Percentiles rank a stretch among this genome's conserved stretches.
Conservation (phyloP, 805 yeast species). For the Huiozyma sinensis region DNA sequence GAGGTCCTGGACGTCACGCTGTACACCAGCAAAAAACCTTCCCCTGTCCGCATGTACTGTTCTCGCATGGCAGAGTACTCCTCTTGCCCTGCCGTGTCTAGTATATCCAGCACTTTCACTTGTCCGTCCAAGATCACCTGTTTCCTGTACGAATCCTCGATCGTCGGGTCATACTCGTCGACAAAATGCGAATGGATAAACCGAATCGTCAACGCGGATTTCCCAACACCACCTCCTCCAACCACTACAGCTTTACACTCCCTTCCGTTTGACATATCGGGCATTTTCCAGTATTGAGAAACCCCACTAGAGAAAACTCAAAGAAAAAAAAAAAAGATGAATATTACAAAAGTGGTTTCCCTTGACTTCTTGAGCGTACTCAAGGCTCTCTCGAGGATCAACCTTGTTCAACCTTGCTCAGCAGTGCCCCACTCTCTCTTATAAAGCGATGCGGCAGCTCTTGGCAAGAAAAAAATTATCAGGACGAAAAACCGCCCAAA, state of each 20-base stretch:
- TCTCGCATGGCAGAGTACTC: conserved; percentile 91
- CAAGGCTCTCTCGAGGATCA: too few species aligned
- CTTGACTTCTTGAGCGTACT: too few species aligned
- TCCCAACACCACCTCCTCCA: conserved; percentile 99
- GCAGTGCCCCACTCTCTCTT: too few species aligned
- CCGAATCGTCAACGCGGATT: conserved; percentile 91
- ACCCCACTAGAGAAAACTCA: too few species aligned
- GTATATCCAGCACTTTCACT: conserved; percentile 69
- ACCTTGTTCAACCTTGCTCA: too few species aligned
- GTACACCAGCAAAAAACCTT: conserved; percentile 84
- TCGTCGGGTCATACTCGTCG: conserved; percentile 97
- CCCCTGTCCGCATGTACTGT: conserved; percentile 93
- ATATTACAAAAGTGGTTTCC: too few species aligned
- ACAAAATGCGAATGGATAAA: conserved; percentile 90
- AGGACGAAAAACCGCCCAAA: too few species aligned
- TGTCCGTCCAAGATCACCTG: conserved; percentile 76
- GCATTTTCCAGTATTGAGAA: too few species aligned
- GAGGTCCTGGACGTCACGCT: conserved; percentile 77
- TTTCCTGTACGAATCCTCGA: conserved; percentile 85
- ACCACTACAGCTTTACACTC: conserved; percentile 92
- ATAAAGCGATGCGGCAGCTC: too few species aligned
- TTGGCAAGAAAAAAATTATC: too few species aligned
- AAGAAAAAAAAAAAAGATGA: too few species aligned
- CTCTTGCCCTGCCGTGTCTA: conserved; percentile 98
- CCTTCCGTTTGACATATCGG: conserved; percentile 21